These are phyloP conservation scores for Neurospora tetraspora DNA, from an alignment of 495 filamentous ascomycete genomes.

Conservation along the genomic window DNA sequence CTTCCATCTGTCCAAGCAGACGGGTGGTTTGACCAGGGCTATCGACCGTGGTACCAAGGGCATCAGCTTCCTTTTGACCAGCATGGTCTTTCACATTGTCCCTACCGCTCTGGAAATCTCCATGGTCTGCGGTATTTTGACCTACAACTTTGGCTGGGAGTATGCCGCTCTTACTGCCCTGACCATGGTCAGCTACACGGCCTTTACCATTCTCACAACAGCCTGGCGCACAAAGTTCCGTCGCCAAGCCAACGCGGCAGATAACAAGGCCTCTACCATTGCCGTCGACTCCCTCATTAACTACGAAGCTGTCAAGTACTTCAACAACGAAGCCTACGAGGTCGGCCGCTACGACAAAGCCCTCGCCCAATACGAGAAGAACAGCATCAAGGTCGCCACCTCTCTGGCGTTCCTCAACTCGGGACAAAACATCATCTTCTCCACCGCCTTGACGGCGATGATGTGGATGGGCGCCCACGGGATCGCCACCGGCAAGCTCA, in stretches of 20 bases:
- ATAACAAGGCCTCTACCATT: constrained; percentile 90
- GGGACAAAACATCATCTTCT: constrained; percentile 99
- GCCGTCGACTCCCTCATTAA: constrained; percentile 96
- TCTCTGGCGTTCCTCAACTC: constrained; percentile 86
- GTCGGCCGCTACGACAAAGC: constrained; percentile 83
- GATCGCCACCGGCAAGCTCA: constrained; percentile 67
- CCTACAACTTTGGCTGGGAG: constrained; percentile 84
- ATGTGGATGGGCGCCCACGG: constrained; percentile 93
- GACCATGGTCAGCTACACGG: constrained; percentile 89
- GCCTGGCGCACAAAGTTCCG: constrained; percentile 96
- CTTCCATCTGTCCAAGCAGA: constrained; percentile 90
- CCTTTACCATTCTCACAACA: constrained; percentile 91
- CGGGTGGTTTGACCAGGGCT: constrained; percentile 84
- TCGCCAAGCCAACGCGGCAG: constrained; percentile 86
- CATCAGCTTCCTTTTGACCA: constrained; percentile 91
- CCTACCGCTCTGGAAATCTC: constrained; percentile 89
- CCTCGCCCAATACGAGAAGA: constrained; percentile 76
- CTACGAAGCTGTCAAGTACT: constrained; percentile 98
- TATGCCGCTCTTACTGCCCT: constrained; percentile 85
- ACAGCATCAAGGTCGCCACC: constrained; percentile 92
- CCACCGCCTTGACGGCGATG: constrained; percentile 88
- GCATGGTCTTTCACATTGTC: constrained; percentile 97
- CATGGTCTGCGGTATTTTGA: constrained; percentile 88
- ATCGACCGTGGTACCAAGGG: constrained; percentile 97
- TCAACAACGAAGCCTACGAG: constrained; percentile 97